Base-by-base conservation (phyloP, 441 rosid genomes). In the Adansonia grandidieri region DNA sequence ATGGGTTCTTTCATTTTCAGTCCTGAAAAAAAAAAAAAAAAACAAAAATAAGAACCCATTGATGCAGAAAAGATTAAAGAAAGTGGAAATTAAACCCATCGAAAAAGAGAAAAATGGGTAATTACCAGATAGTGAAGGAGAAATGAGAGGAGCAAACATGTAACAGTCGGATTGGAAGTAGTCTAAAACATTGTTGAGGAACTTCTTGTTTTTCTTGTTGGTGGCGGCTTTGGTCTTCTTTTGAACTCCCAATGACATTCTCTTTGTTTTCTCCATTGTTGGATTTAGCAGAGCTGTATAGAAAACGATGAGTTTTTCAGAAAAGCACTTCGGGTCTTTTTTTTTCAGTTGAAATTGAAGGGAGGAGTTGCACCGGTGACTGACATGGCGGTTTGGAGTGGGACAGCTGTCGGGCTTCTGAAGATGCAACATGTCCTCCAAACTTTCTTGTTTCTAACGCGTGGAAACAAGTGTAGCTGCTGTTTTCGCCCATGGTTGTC, bases 141-240 rank as follows among this genome's bases (percentile, higher is more conserved):
- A 80, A 19, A 90, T 2, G 58, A 87, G 76, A 61, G 95, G 91
- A 82, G 87, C 85, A 77, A 84, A 88, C 85, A 88, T 82, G 87
- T 88, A 80, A 1, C 65, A 67, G 79, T 91, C 87, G 20, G 87
- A 80, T 28, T 80, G 79, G 22, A 93, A 89, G 80, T 86, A 89
- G 20, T 81, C 40, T 3, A 79, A 80, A 17, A 85, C 63, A 66
- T 61, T 82, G 32, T 50, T 85, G 3, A 86, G 32, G 14, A 83
- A 56, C 6, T 77, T 63, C 78, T 44, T 83, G 61, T 79, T 79
- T 72, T 75, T 81, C 80, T 67, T 37, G 40, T 4, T 37, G 40
- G 40, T 81, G 20, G 47, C 70, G 79, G 57, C 22, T 58, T 82
- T 79, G 68, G 22, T 82, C 64, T 60, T 82, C 48, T 71, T 83